Evolutionary conservation across 192 early-diverging fungal species (phyloP).

Genomic region (Podila minutissima): DNA sequence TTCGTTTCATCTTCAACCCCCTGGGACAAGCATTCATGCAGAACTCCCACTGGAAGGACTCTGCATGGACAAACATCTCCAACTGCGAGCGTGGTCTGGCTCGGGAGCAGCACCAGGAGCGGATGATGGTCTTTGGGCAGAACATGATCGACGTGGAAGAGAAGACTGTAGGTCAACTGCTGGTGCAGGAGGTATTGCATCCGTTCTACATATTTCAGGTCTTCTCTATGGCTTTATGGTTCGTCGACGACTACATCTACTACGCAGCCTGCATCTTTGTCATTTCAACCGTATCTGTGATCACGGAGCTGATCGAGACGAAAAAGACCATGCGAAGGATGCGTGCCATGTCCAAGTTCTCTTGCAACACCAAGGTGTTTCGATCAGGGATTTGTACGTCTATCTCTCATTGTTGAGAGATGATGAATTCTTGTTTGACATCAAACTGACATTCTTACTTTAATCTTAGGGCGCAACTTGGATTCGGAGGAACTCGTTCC

Average conservation of each 20-base stretch:
- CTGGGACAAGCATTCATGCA: constrained; percentile 55
- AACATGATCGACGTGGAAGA: constrained; percentile 81
- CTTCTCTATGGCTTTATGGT: constrained; percentile 83
- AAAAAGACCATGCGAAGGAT: constrained; percentile 77
- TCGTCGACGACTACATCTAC: constrained; percentile 93
- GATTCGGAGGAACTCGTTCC: constrained; percentile 86
- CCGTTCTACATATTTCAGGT: constrained; percentile 89
- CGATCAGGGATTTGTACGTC: constrained; percentile 68
- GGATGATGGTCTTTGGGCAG: constrained; percentile 73
- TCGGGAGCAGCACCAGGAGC: constrained; percentile 61
- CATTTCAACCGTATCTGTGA: constrained; percentile 82
- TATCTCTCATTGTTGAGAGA: neutral
- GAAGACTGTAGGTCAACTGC: constrained; percentile 65
- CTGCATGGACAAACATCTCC: constrained; percentile 54
- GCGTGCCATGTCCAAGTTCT: constrained; percentile 87
- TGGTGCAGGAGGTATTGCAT: constrained; percentile 80
- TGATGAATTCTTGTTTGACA: neutral
- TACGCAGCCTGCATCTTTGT: constrained; percentile 94
- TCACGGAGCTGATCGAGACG: constrained; percentile 84
- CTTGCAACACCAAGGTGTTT: constrained; percentile 79
- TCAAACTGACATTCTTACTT: neutral
- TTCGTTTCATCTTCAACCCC: constrained; percentile 64
- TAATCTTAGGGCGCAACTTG: constrained; percentile 47
- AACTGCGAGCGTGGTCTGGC: constrained; percentile 62
- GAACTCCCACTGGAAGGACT: constrained; percentile 63